Base-by-base conservation (phyloP, 148 eudicot species). In the Spergularia marina region DNA sequence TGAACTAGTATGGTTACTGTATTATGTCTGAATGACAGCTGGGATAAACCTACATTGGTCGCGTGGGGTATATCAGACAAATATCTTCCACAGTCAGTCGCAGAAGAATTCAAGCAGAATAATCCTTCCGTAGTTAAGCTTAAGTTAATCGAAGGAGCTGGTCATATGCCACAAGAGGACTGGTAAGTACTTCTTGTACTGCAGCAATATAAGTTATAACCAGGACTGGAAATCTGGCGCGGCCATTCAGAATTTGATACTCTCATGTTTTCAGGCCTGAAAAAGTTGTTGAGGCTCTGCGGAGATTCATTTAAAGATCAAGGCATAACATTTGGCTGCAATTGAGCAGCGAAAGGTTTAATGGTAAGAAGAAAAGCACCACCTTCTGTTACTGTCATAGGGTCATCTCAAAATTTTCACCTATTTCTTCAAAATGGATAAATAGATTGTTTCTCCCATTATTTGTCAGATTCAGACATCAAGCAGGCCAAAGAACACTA, bases 111-210 rank as follows among this genome's bases (percentile, higher is more conserved):
- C 68, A 87, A 88, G 72, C 87, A 91, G 79, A 81, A 67, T 67
- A 95, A 95, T 81, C 90, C 99, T 51, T 79, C 83, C 60, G 68
- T 57, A 36, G 77, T 95, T 49, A 77, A 89, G 91, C 94, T 92
- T 36, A 92, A 95, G 74, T 62, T 95, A 73, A 86, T 95, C 68
- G 99, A 95, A 91, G 99, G 99, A 59, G 99, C 99, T 40, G 99
- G 99, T 83, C 99, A 95, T 78, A 95, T 95, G 99, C 99, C 99
- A 57, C 99, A 95, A 71, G 99, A 95, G 80, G 99, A 95, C 84
- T 95, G 99, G 99, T 95, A 86, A 83, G 72, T 65, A 23, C 36
- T 47, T 23, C 65, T 44, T 64, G 10, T 53, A 60, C 49, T 53
- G 10, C 25, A 65, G 21, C 68, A 65, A 47, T 13, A 30, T 14